Conservation (phyloP, 129 eudicot genomes). For the Dittrichia graveolens region DNA sequence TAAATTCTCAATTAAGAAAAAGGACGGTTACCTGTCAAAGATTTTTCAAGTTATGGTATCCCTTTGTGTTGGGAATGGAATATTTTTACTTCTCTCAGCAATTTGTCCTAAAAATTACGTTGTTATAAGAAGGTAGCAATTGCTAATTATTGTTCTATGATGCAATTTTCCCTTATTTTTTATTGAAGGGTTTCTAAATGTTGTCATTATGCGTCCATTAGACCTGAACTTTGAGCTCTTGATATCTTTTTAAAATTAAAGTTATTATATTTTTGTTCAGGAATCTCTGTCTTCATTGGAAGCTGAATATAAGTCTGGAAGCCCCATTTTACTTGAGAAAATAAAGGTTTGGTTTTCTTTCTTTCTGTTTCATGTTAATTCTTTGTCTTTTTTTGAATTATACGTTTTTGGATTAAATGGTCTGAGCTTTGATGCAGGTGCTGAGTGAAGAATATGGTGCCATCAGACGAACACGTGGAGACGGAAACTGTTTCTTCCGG, state of each 20-base stretch:
- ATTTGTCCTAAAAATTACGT: too few species aligned
- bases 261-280: constrained; percentile 37
- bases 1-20: too few species aligned
- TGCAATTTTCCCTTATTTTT: too few species aligned
- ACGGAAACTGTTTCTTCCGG: constrained; percentile 90
- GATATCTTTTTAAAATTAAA: background rate
- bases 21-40: too few species aligned
- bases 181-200: too few species aligned
- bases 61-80: too few species aligned
- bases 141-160: too few species aligned
- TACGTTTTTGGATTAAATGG: background rate
- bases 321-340: constrained; percentile 77
- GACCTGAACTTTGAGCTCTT: background rate
- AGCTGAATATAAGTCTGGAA: constrained; percentile 84
- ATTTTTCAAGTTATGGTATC: too few species aligned
- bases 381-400: background rate
- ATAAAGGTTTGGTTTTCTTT: constrained; percentile 54
- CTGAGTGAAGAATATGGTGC: constrained; percentile 70
- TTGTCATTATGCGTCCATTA: background rate
- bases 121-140: too few species aligned
- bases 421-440: constrained; percentile 48
- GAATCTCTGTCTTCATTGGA: constrained; percentile 87
- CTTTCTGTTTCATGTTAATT: background rate
- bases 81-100: too few species aligned
- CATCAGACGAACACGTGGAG: constrained; percentile 88